Evolutionary conservation across 1,284 basidiomycete species (phyloP).

Genomic region (Neolentinus lepideus): DNA sequence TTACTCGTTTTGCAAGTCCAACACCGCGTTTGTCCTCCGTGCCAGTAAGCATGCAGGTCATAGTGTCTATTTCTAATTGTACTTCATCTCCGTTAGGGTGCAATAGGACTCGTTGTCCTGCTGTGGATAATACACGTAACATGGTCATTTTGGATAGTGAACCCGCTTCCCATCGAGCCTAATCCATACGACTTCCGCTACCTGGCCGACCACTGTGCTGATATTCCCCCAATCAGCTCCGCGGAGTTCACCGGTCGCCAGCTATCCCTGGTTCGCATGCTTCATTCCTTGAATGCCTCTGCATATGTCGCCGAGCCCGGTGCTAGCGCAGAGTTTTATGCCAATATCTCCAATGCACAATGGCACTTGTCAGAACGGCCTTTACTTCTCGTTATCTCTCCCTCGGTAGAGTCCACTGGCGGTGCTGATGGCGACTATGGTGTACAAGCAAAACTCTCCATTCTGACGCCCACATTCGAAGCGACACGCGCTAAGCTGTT

Average conservation of each 20-base stretch:
- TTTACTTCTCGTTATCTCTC: constrained; percentile 60
- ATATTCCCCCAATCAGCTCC: constrained; percentile 38
- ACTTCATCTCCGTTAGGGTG: too few relatives aligned
- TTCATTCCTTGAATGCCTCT: constrained; percentile 42
- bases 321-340: constrained; percentile 63
- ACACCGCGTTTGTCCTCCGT: too few relatives aligned
- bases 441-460: constrained; percentile 37
- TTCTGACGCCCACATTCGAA: constrained; percentile 79
- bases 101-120: too few relatives aligned
- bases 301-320: constrained; percentile 76
- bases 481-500: constrained; percentile 59
- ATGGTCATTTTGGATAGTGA: not conserved
- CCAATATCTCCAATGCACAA: constrained; percentile 52
- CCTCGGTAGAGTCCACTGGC: constrained; percentile 18
- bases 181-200: constrained; percentile 25
- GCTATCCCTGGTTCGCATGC: constrained; percentile 38
- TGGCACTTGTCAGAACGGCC: constrained; percentile 79
- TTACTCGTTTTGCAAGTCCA: too few relatives aligned
- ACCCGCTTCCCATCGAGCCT: not conserved
- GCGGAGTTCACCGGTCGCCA: constrained; percentile 49
- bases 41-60: too few relatives aligned
- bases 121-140: too few relatives aligned
- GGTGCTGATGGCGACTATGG: constrained; percentile 14
- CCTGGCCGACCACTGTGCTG: constrained; percentile 42
- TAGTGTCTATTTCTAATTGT: too few relatives aligned